These are phyloP conservation scores for Aureobasidium sp. DNA, from an alignment of 2,329 filamentous ascomycete genomes.

Conservation along the genomic window DNA sequence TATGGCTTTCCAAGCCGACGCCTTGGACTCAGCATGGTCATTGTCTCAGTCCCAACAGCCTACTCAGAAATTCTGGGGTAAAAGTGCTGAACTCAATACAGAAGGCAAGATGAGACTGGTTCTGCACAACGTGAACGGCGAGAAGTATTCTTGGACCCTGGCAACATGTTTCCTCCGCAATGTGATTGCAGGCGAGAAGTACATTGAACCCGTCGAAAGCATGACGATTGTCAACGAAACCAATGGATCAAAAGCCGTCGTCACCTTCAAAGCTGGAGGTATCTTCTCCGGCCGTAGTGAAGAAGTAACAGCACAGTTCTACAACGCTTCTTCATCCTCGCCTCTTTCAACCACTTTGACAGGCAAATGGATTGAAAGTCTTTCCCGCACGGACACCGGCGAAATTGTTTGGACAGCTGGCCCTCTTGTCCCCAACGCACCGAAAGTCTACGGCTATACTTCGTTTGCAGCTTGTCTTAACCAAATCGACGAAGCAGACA, in stretches of 20 bases:
- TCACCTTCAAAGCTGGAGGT: conserved; percentile 93
- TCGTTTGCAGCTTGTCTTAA: conserved; percentile 88
- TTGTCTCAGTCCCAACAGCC: conserved; percentile 89
- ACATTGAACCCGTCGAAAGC: conserved; percentile 92
- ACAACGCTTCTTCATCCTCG: conserved; percentile 58
- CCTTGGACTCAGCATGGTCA: conserved; percentile 70
- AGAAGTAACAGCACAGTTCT: conserved; percentile 83
- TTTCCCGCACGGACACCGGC: conserved; percentile 70
- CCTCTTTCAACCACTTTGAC: conserved; percentile 72
- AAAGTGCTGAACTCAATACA: conserved; percentile 93
- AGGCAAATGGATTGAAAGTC: conserved; percentile 86
- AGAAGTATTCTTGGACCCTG: conserved; percentile 81
- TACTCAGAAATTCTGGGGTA: conserved; percentile 98
- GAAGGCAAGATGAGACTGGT: conserved; percentile 87
- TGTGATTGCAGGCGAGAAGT: conserved; percentile 98
- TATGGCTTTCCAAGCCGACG: conserved; percentile 92
- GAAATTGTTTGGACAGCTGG: conserved; percentile 84
- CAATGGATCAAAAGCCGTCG: conserved; percentile 83
- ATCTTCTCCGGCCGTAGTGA: conserved; percentile 98
- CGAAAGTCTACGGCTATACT: conserved; percentile 89
- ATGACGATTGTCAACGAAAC: conserved; percentile 90
- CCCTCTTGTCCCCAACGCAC: conserved; percentile 78
- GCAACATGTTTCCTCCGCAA: conserved; percentile 95
- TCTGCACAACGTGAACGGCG: conserved; percentile 59
- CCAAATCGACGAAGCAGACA: conserved; percentile 85